Evolutionary conservation across 306 rosid genomes (phyloP), one percentile per base, ranked within the genome.

Genomic region (Vigna hirtella): DNA sequence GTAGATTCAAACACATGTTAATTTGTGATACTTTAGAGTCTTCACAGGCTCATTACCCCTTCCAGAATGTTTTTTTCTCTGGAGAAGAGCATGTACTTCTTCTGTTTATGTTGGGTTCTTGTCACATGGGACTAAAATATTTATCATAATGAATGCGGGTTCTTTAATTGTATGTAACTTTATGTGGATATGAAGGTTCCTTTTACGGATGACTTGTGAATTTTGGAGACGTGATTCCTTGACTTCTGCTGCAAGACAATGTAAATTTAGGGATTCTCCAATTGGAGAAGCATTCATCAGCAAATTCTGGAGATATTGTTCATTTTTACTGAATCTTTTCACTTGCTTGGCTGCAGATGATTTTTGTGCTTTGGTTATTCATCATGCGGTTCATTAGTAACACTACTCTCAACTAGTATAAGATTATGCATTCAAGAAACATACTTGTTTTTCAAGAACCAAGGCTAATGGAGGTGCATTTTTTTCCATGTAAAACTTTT

Each of bases 31-130:
- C 36, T 14, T 22, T 7, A 38, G 77, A 74, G 78, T 65, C 70
- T 55, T 45, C 65, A 52, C 49, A 20, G 57, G 56, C 42, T 77
- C 73, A 59, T 45, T 24, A 43, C 57, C 61, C 34, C 5, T 47
- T 55, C 50, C 57, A 57, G 57, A 18, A 48, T 22, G 9, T 45
- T 82, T 42, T 50, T 36, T 49, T 34, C 36, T 36, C 53, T 55
- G 50, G 82, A 34, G 70, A 42, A 47, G 75, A 77, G 73, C 49
- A n/a, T 24, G n/a, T 55, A 45, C 17, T 72, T 66, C 48, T 62
- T 64, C 58, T 38, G 34, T 13, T 77, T 52, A 77, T 17, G 36
- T 72, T 55, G 20, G 47, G 13, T 9, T 65, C 64, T 71, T 56
- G 30, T 77, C 66, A 36, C 66, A 64, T 57, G 10, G 47, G n/a